Percentiles rank a stretch among this genome's conserved stretches.
phyloP scores from a whole-genome alignment of 2,329 filamentous ascomycete genomes.

The Diaporthe ilicicola region DNA sequence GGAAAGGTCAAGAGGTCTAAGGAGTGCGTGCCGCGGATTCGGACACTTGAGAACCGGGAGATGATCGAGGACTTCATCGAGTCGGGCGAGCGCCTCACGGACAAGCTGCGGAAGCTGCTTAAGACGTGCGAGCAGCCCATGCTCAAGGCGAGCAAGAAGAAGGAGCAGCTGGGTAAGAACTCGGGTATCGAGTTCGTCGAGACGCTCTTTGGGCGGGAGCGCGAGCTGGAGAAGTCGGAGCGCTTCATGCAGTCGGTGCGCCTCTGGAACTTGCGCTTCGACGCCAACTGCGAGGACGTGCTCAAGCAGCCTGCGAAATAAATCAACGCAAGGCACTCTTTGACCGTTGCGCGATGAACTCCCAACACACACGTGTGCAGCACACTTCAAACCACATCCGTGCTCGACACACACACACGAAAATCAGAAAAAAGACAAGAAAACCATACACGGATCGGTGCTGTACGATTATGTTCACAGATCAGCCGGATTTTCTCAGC shows the following conservation, averaged over 20 bases:
- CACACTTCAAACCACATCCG: background rate
- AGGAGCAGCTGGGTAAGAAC: conserved; percentile 86
- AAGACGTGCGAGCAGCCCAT: conserved; percentile 94
- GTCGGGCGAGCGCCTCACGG: conserved; percentile 85
- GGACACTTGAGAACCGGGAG: conserved; percentile 76
- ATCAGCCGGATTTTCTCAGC: conserved; percentile 25
- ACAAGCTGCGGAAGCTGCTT: conserved; percentile 84
- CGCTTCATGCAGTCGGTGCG: conserved; percentile 90
- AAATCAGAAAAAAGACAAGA: background rate
- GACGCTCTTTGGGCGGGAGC: conserved; percentile 91
- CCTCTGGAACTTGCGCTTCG: conserved; percentile 92
- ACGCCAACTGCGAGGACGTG: conserved; percentile 94
- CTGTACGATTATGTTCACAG: conserved; percentile 31
- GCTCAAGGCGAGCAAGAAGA: conserved; percentile 87
- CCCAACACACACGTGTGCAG: background rate
- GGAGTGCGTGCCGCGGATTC: conserved; percentile 77
- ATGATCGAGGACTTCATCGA: conserved; percentile 91
- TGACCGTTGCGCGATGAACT: background rate
- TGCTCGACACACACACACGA: background rate
- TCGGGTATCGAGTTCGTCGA: conserved; percentile 96
- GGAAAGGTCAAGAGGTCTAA: conserved; percentile 94
- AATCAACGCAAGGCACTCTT: conserved; percentile 27
- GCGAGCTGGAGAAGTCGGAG: conserved; percentile 89
- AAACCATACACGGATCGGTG: conserved; percentile 21
- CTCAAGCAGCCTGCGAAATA: conserved; percentile 69